These are phyloP conservation scores for Tephrocybe sp. DNA, from an alignment of 768 basidiomycete genomes.

Conservation along the genomic window DNA sequence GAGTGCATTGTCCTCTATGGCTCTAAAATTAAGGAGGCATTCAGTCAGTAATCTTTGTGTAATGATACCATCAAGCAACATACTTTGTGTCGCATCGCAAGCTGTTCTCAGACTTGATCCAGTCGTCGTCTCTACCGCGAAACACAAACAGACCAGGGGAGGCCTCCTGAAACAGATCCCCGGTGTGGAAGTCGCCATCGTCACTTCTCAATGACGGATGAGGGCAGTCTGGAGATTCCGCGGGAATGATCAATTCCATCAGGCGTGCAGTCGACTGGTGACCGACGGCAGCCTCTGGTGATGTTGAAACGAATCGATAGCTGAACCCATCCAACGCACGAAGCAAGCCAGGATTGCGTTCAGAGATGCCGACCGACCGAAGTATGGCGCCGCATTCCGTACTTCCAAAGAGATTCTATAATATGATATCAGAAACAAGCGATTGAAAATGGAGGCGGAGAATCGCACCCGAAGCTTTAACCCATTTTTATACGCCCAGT, in stretches of 20 bases:
- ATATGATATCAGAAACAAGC: conserved; percentile 20
- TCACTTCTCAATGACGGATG: conserved; percentile 45
- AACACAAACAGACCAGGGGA: conserved; percentile 50
- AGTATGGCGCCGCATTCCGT: conserved; percentile 81
- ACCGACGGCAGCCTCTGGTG: conserved; percentile 34
- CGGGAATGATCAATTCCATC: conserved; percentile 59
- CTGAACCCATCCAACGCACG: conserved; percentile 59
- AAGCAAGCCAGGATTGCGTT: conserved; percentile 51
- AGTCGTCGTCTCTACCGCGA: conserved; percentile 67
- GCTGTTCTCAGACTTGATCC: conserved; percentile 72
- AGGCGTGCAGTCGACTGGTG: conserved; percentile 49
- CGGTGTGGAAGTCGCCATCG: conserved; percentile 69
- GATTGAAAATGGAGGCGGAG: conserved; percentile 17
- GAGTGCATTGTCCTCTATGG: conserved; percentile 78
- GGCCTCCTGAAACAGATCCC: conserved; percentile 62
- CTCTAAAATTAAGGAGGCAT: conserved; percentile 31
- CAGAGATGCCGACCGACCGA: conserved; percentile 54
- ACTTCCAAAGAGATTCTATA: conserved; percentile 79
- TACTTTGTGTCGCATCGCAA: conserved; percentile 69
- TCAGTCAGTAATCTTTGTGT: conserved; percentile 4
- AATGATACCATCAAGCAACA: conserved; percentile 21
- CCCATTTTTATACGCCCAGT: conserved; percentile 64
- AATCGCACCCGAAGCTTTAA: conserved; percentile 62
- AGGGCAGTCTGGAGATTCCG: conserved; percentile 60
- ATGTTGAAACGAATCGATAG: conserved; percentile 66